These are phyloP conservation scores for Boletus reticulatus DNA, from an alignment of 768 basidiomycete genomes.

Conservation along the genomic window DNA sequence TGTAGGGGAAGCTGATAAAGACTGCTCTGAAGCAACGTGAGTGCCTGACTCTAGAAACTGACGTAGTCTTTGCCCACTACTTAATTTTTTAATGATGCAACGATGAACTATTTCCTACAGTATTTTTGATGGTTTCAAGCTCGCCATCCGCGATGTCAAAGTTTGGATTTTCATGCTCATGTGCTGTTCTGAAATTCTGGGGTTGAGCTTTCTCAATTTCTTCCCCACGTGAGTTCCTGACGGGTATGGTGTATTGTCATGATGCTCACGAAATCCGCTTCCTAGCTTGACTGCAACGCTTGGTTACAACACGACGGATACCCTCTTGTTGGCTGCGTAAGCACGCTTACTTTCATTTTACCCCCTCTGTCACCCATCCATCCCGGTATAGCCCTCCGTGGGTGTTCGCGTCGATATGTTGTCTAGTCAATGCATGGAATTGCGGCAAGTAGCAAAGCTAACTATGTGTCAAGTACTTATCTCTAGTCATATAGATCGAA, in stretches of 20 bases:
- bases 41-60: neutral
- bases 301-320: slow-evolving; percentile 58
- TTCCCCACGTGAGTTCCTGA: slow-evolving; percentile 44
- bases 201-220: slow-evolving; percentile 60
- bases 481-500: slow-evolving; percentile 36
- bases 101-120: slow-evolving; percentile 26
- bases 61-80: too few relatives aligned
- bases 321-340: slow-evolving; percentile 59
- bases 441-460: slow-evolving; percentile 34
- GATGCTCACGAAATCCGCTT: neutral
- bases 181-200: slow-evolving; percentile 47
- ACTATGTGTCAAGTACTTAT: neutral
- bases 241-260: neutral
- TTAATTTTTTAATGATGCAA: too few relatives aligned
- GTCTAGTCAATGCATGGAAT: slow-evolving; percentile 53
- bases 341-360: slow-evolving; percentile 12
- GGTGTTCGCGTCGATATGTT: slow-evolving; percentile 50
- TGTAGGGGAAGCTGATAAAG: slow-evolving; percentile 63
- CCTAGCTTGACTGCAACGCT: slow-evolving; percentile 57
- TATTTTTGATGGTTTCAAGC: slow-evolving; percentile 45
- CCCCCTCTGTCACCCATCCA: neutral
- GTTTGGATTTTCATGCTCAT: slow-evolving; percentile 54
- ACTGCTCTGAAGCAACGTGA: slow-evolving; percentile 24
- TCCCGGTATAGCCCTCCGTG: slow-evolving; percentile 51
- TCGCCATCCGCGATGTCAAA: slow-evolving; percentile 57